Conservation (phyloP, 2,329 filamentous ascomycete species). For the Aschersonia sp. region DNA sequence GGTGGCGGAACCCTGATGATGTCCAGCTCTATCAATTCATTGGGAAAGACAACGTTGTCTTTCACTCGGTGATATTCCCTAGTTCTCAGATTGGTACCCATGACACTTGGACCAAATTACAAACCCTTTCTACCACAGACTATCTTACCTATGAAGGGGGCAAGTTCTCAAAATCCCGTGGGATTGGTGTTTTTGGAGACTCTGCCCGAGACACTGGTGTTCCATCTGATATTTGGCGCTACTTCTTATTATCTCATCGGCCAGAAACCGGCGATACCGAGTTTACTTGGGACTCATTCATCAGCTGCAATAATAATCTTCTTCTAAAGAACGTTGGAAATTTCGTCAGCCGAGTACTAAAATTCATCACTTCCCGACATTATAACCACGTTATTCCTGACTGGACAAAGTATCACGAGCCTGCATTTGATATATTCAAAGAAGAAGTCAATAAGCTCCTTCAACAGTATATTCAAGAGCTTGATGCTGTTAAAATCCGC, state of each 20-base stretch:
- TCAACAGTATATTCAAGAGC: slow-evolving; percentile 3
- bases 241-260: slow-evolving; percentile 66
- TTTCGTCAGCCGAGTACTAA: slow-evolving; percentile 46
- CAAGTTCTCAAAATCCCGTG: slow-evolving; percentile 74
- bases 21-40: slow-evolving; percentile 79
- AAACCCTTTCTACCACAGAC: slow-evolving; percentile 68
- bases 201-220: slow-evolving; percentile 70
- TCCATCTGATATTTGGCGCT: slow-evolving; percentile 65
- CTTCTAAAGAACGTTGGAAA: slow-evolving; percentile 46
- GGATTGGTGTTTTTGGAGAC: slow-evolving; percentile 71
- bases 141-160: slow-evolving; percentile 61
- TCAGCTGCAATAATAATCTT: slow-evolving; percentile 61
- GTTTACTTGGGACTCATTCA: slow-evolving; percentile 65
- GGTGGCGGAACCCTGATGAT: slow-evolving; percentile 74
- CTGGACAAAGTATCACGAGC: slow-evolving; percentile 10
- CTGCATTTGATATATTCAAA: not conserved
- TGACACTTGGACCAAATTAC: slow-evolving; percentile 70
- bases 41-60: slow-evolving; percentile 54
- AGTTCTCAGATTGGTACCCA: slow-evolving; percentile 60
- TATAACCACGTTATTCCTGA: slow-evolving; percentile 29
- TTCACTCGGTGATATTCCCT: slow-evolving; percentile 77
- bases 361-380: slow-evolving; percentile 44
- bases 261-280: slow-evolving; percentile 68
- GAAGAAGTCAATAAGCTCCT: slow-evolving; percentile 2
- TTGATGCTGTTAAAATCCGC: slow-evolving; percentile 3